phyloP scores from a whole-genome alignment of 2,329 filamentous ascomycete species.

The Nannizziopsis arthrosporioides region DNA sequence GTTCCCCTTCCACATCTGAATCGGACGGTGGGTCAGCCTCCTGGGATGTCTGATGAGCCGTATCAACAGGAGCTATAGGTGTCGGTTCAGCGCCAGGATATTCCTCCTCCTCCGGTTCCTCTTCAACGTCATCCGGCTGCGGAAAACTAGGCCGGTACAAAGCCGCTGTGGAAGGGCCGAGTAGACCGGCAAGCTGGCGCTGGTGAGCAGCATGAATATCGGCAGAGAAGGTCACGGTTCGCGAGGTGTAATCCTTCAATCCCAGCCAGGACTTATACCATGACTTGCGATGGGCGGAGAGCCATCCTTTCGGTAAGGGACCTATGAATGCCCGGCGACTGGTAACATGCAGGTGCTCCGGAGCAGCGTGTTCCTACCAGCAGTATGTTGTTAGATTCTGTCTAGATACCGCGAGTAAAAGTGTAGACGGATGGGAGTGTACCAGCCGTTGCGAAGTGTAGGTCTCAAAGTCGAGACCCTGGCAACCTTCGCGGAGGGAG shows the following conservation, averaged over 20 bases:
- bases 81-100: background rate
- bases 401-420: background rate
- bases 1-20: background rate
- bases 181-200: conserved; percentile 21
- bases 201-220: conserved; percentile 33
- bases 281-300: conserved; percentile 50
- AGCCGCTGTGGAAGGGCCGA: conserved; percentile 21
- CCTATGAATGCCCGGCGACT: conserved; percentile 53
- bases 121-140: conserved; percentile 24
- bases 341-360: conserved; percentile 51
- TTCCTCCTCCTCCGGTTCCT: conserved; percentile 15
- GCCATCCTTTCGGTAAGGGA: conserved; percentile 54
- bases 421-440: conserved; percentile 14
- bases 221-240: conserved; percentile 42
- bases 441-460: conserved; percentile 46
- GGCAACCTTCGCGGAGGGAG: conserved; percentile 18
- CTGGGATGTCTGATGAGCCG: conserved; percentile 1
- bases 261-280: conserved; percentile 45
- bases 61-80: conserved; percentile 13
- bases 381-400: background rate
- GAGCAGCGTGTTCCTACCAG: conserved; percentile 46
- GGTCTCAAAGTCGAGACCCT: conserved; percentile 37
- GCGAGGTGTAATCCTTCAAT: conserved; percentile 37
- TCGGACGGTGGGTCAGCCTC: background rate
- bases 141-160: conserved; percentile 23